Evolutionary conservation across 768 basidiomycete species (phyloP).

Genomic region (Podaxis sp.): DNA sequence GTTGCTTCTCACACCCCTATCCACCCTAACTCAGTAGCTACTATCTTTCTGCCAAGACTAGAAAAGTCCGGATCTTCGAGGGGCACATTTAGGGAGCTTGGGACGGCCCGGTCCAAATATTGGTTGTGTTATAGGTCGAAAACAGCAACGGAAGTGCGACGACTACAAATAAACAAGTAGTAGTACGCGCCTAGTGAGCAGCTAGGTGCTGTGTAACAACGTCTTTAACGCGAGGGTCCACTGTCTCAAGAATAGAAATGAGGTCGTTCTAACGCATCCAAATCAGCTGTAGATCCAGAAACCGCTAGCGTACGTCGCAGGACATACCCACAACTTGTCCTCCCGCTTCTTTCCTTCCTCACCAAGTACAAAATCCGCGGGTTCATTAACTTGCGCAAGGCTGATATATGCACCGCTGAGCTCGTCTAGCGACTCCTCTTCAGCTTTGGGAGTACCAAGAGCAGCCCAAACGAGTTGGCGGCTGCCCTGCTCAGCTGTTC

Average conservation of each 20-base stretch:
- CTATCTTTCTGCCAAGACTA: too few relatives aligned
- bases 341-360: slow-evolving; percentile 21
- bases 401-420: slow-evolving; percentile 27
- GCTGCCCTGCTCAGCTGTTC: slow-evolving; percentile 34
- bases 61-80: too few relatives aligned
- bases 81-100: too few relatives aligned
- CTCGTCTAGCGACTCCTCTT: background rate
- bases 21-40: too few relatives aligned
- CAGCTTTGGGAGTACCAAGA: slow-evolving; percentile 16
- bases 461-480: slow-evolving; percentile 30
- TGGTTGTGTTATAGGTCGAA: too few relatives aligned
- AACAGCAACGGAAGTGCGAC: too few relatives aligned
- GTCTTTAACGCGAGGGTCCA: slow-evolving; percentile 2
- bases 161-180: too few relatives aligned
- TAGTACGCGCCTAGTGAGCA: background rate
- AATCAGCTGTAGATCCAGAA: background rate
- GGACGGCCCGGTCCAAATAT: too few relatives aligned
- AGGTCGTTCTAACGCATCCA: slow-evolving; percentile 1
- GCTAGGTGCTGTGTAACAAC: background rate
- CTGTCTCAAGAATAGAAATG: background rate
- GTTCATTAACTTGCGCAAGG: slow-evolving; percentile 21
- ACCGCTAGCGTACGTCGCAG: background rate
- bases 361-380: slow-evolving; percentile 25
- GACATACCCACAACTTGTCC: slow-evolving; percentile 27
- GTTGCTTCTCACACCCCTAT: too few relatives aligned